Conservation (phyloP, 148 eudicot genomes). For the Silene conica region DNA sequence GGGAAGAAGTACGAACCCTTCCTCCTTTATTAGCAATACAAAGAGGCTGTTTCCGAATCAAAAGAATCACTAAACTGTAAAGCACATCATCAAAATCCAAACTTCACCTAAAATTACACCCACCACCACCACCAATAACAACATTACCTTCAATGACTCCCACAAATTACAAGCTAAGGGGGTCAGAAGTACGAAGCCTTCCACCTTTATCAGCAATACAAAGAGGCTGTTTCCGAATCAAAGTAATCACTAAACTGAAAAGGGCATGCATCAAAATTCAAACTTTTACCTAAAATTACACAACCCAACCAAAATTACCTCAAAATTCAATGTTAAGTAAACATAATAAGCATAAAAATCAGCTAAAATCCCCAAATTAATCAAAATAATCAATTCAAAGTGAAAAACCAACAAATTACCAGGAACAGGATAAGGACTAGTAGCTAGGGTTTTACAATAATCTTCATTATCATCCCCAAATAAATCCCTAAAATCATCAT, state of each 20-base stretch:
- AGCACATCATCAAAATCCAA: conserved; percentile 9
- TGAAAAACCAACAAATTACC: conserved; percentile 33
- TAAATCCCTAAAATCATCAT: conserved; percentile 54
- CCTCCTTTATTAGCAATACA: too few relatives aligned
- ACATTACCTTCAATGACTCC: too few relatives aligned
- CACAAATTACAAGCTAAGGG: not conserved
- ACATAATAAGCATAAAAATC: not conserved
- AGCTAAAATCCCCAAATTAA: not conserved
- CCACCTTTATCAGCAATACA: too few relatives aligned
- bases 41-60: too few relatives aligned
- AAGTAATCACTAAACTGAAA: not conserved
- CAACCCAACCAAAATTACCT: not conserved
- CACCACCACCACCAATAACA: too few relatives aligned
- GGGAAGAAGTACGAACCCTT: too few relatives aligned
- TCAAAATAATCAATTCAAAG: not conserved
- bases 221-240: too few relatives aligned
- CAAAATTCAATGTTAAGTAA: not conserved
- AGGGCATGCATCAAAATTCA: not conserved
- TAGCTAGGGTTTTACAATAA: conserved; percentile 58
- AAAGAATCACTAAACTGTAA: not conserved
- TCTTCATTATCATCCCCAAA: conserved; percentile 94
- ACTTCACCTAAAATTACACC: not conserved
- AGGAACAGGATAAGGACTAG: conserved; percentile 71
- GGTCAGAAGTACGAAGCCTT: too few relatives aligned
- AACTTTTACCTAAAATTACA: conserved; percentile 1